Evolutionary conservation across 352 stramenopile genomes (phyloP).

Genomic region (Phytophthora boehmeriae): DNA sequence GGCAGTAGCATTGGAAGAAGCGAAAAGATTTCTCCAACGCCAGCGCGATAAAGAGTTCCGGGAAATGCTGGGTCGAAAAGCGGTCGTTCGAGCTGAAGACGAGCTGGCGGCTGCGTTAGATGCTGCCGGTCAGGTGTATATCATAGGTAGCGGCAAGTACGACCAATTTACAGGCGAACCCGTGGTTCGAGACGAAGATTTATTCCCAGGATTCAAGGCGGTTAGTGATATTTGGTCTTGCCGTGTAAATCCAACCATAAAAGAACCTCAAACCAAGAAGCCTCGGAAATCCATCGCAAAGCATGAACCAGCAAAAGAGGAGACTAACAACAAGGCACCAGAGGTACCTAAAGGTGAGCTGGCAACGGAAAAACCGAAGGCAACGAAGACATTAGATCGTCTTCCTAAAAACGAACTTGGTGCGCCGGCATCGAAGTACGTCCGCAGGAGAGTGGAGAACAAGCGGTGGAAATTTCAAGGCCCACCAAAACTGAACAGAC

Average conservation of each 20-base stretch:
- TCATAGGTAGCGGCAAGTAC: conserved; percentile 88
- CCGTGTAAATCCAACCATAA: conserved; percentile 39
- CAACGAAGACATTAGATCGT: not conserved
- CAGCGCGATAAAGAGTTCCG: conserved; percentile 75
- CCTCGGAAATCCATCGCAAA: not conserved
- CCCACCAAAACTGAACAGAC: conserved; percentile 59
- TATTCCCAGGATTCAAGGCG: conserved; percentile 66
- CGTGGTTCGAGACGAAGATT: conserved; percentile 50
- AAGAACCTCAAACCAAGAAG: conserved; percentile 5
- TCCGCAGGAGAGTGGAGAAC: conserved; percentile 69
- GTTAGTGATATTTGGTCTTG: conserved; percentile 72
- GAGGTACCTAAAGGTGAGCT: not conserved
- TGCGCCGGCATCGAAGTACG: conserved; percentile 42
- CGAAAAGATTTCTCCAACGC: conserved; percentile 71
- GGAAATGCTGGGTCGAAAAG: conserved; percentile 49
- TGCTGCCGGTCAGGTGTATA: conserved; percentile 92
- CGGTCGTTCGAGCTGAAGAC: conserved; percentile 72
- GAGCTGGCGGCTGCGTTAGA: conserved; percentile 90
- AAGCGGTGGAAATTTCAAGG: conserved; percentile 70
- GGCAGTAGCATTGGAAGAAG: conserved; percentile 76
- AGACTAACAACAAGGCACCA: not conserved
- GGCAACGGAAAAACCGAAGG: conserved; percentile 2
- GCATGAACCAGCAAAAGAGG: conserved; percentile 10
- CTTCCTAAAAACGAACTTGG: not conserved
- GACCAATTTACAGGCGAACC: conserved; percentile 80